Percentiles rank a stretch among this genome's conserved stretches.
Evolutionary conservation across 2,329 filamentous ascomycete genomes (phyloP).

Genomic region (Talaromyces sp.): DNA sequence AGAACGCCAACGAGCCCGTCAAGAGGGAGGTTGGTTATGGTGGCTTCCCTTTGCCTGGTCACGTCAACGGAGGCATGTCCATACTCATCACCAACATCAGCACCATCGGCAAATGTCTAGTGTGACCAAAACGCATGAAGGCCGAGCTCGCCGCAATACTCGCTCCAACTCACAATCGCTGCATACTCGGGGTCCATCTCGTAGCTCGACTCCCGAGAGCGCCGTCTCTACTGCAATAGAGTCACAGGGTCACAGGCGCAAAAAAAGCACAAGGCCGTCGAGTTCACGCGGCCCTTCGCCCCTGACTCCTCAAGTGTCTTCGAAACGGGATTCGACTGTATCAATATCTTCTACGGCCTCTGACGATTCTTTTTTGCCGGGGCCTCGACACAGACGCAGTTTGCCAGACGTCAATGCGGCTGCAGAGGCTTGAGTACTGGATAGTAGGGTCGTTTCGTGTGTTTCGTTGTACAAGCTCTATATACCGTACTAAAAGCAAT

Average conservation of each 20-base stretch:
- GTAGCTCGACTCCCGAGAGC: constrained; percentile 40
- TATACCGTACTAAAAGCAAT: constrained; percentile 3
- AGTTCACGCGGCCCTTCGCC: constrained; percentile 32
- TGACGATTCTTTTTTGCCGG: constrained; percentile 31
- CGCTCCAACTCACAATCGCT: constrained; percentile 41
- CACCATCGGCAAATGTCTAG: constrained; percentile 25
- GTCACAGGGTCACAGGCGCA: constrained; percentile 28
- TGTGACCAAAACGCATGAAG: constrained; percentile 27
- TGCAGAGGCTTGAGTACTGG: constrained; percentile 10
- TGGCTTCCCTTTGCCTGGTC: constrained; percentile 63
- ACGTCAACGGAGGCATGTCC: constrained; percentile 28
- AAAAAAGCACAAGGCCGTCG: constrained; percentile 30
- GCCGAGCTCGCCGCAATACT: constrained; percentile 31
- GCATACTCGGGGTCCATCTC: constrained; percentile 36
- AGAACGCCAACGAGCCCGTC: constrained; percentile 64
- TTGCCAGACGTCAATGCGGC: constrained; percentile 16
- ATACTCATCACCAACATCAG: constrained; percentile 27
- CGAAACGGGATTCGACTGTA: constrained; percentile 33
- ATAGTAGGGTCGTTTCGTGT: not conserved
- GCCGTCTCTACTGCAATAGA: constrained; percentile 32
- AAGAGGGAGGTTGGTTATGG: constrained; percentile 74
- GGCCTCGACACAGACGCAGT: constrained; percentile 24
- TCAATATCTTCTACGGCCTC: constrained; percentile 33
- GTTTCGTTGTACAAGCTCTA: constrained; percentile 1
- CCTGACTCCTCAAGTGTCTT: constrained; percentile 35